Percentiles rank a stretch among this genome's conserved stretches.
Conservation (phyloP, 345 rosid genomes). For the Pistacia integerrima region DNA sequence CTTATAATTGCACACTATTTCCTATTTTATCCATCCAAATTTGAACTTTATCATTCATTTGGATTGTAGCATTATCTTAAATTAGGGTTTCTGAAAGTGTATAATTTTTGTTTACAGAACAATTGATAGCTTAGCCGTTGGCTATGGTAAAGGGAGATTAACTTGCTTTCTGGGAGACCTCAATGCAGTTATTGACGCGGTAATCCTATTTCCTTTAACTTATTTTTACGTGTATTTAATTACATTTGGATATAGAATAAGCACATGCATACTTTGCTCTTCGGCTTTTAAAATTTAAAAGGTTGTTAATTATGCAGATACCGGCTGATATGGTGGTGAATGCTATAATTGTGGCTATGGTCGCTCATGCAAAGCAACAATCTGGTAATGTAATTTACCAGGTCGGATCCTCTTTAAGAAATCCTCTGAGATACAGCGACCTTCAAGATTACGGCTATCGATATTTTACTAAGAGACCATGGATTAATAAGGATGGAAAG, state of each 20-base stretch:
- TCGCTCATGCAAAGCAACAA: conserved; percentile 38
- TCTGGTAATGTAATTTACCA: conserved; percentile 53
- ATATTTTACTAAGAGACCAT: conserved; percentile 70
- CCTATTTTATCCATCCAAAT: too few species aligned
- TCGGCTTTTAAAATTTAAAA: too few species aligned
- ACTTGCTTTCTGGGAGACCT: conserved; percentile 69
- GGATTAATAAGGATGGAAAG: conserved; percentile 83
- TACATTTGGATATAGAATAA: too few species aligned
- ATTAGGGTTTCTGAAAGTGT: not conserved
- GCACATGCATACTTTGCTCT: too few species aligned
- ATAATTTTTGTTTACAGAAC: conserved; percentile 45
- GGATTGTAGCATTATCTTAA: too few species aligned
- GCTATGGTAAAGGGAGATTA: conserved; percentile 78
- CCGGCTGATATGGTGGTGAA: conserved; percentile 96
- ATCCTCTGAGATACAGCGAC: conserved; percentile 40
- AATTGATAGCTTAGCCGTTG: conserved; percentile 72
- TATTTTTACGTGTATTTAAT: too few species aligned
- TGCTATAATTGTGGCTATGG: conserved; percentile 57
- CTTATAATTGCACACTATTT: too few species aligned
- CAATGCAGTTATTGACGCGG: conserved; percentile 67
- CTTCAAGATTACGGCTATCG: conserved; percentile 44
- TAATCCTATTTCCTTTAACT: conserved; percentile 15
- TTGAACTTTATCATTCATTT: too few species aligned
- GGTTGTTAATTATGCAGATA: conserved; percentile 35
- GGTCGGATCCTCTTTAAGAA: conserved; percentile 68